Percentiles rank a stretch among this genome's conserved stretches.
Evolutionary conservation across 306 rosid species (phyloP).

Genomic region (Castanea sativa): DNA sequence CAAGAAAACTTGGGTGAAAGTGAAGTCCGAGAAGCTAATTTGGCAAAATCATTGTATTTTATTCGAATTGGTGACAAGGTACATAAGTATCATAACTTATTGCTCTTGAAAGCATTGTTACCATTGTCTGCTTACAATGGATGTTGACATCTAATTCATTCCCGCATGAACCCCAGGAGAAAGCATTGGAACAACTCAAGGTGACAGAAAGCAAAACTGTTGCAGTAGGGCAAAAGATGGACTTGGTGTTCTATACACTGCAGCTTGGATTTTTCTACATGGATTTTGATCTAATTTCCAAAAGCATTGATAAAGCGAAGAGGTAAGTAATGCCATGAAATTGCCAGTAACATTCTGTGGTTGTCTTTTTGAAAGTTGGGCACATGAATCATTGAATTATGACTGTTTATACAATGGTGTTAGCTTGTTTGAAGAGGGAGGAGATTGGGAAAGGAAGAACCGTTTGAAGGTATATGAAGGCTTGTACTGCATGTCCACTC

Average conservation of each 20-base stretch:
- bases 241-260: slow-evolving; percentile 82
- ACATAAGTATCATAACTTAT: slow-evolving; percentile 13
- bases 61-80: slow-evolving; percentile 94
- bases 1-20: slow-evolving; percentile 98
- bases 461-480: slow-evolving; percentile 95
- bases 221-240: slow-evolving; percentile 99
- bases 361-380: slow-evolving; percentile 16
- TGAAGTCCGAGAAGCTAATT: slow-evolving; percentile 98
- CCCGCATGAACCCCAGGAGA: slow-evolving; percentile 52
- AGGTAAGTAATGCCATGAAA: slow-evolving; percentile 40
- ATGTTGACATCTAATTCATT: slow-evolving; percentile 10
- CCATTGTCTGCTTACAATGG: neutral
- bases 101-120: neutral
- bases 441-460: slow-evolving; percentile 99
- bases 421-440: slow-evolving; percentile 99
- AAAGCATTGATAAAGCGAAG: slow-evolving; percentile 94
- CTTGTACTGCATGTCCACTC: slow-evolving; percentile 82
- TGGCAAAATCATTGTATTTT: slow-evolving; percentile 87
- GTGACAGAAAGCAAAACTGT: slow-evolving; percentile 39
- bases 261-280: slow-evolving; percentile 91
- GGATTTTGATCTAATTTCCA: slow-evolving; percentile 97
- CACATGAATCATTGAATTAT: slow-evolving; percentile 9
- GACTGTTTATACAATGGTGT: slow-evolving; percentile 29
- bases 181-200: slow-evolving; percentile 17
- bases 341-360: neutral